Conservation (phyloP, 2,329 filamentous ascomycete species). For the Botrytis fragariae region DNA sequence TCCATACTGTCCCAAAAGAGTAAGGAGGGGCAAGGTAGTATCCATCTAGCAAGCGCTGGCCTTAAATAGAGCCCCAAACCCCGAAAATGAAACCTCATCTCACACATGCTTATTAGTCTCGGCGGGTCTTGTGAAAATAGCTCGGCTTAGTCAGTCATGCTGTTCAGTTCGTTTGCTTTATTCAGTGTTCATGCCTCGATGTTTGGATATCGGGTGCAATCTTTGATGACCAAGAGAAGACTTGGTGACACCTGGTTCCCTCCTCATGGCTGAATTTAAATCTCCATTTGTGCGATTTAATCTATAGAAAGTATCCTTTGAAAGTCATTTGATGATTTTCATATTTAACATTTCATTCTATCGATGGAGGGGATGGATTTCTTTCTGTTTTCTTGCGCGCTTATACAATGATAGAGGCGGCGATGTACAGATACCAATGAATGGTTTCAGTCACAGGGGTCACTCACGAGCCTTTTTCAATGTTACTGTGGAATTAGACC, state of each 20-base stretch:
- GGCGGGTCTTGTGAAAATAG: not conserved
- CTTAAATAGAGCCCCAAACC: not conserved
- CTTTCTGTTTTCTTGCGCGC: not conserved
- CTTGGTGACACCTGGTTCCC: not conserved
- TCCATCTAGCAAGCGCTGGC: slow-evolving; percentile 4
- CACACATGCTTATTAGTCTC: slow-evolving; percentile 3
- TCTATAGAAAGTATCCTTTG: not conserved
- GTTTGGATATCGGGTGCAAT: not conserved
- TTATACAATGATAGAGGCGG: not conserved
- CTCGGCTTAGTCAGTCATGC: not conserved
- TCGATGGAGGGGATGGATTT: not conserved
- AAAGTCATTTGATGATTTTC: slow-evolving; percentile 7
- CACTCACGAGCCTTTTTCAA: slow-evolving; percentile 3
- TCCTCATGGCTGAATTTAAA: not conserved
- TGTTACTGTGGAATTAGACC: not conserved
- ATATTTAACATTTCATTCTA: not conserved
- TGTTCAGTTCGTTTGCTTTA: not conserved
- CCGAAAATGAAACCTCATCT: not conserved
- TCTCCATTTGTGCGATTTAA: not conserved
- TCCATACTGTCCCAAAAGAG: not conserved
- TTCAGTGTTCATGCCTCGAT: not conserved
- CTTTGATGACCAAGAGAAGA: slow-evolving; percentile 7
- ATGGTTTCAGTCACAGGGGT: not conserved
- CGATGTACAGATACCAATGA: not conserved
- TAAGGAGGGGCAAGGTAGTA: not conserved